A percentile compares a stretch with the other conserved stretches of the same genome.
Evolutionary conservation across 345 rosid species (phyloP).

Genomic region (Acer yangbiense): DNA sequence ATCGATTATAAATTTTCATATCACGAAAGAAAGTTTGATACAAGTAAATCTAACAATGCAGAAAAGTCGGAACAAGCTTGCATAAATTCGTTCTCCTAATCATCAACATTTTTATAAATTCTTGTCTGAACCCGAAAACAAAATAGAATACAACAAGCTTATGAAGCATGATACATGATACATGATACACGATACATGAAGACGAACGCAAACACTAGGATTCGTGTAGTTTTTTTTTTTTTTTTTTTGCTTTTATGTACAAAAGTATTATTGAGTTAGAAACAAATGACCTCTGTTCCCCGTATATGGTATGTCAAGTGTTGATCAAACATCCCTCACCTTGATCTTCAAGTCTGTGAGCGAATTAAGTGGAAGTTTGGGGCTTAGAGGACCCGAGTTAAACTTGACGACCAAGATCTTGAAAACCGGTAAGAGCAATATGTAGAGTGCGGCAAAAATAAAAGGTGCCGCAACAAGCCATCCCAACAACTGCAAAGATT

Average conservation of each 20-base stretch:
- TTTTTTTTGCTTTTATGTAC: slow-evolving; percentile 15
- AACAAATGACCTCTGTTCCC: background rate
- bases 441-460: slow-evolving; percentile 44
- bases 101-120: background rate
- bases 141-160: slow-evolving; percentile 11
- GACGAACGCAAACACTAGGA: background rate
- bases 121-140: background rate
- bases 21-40: background rate
- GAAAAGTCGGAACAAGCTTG: background rate
- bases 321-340: slow-evolving; percentile 62
- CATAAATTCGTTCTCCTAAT: background rate
- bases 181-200: background rate
- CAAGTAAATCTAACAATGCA: background rate
- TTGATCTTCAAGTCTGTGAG: slow-evolving; percentile 47
- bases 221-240: background rate
- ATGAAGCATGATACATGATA: background rate
- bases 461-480: slow-evolving; percentile 71
- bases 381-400: slow-evolving; percentile 41
- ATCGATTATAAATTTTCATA: background rate
- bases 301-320: slow-evolving; percentile 2
- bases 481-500: slow-evolving; percentile 63
- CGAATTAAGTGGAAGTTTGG: slow-evolving; percentile 35
- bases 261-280: slow-evolving; percentile 7
- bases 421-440: slow-evolving; percentile 56
- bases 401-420: slow-evolving; percentile 61